Evolutionary conservation across 148 eudicot species (phyloP), one percentile per base, ranked within the genome.

Genomic region (Limonium bicolor): DNA sequence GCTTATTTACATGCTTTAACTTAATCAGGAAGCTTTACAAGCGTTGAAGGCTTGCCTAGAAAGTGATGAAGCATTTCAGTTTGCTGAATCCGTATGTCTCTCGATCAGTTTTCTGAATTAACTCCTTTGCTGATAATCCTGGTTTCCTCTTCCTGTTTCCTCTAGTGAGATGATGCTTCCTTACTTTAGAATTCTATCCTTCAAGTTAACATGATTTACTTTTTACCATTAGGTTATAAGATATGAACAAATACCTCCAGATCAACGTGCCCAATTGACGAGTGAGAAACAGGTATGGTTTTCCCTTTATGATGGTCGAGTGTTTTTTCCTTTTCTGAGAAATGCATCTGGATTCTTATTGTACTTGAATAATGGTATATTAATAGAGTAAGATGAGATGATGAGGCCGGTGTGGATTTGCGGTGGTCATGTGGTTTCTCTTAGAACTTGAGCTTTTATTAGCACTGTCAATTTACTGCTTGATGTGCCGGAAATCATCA

Each of bases 211-310:
- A 7, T 13, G 10, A 14, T 41, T 46, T 24, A 33, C 21, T 36
- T 26, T 45, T 33, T 48, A 44, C 46, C 19, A 46, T 60, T 53
- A 86, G 96, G 82, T 86, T 30, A 46, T 86, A 61, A 66, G 67
- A 49, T 86, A 93, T 86, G 71, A 68, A 52, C 68, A 69, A 45
- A 78, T 86, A 49, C 87, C 86, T 44, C 69, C 84, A 37, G 96
- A 86, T 39, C 64, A 72, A 46, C 93, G 93, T 50, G 79, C 86
- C 40, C 75, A 72, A 65, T 48, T 86, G 61, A 64, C 58, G 72
- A 78, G 76, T 68, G 96, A 86, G 58, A 86, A 73, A 63, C 93
- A 78, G 77, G 96, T 86, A 65, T 21, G 24, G 7, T 26, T 53
- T 37, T 36, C 15, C 18, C 19, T 31, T 36, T 10, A 19, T n/a